Base-by-base conservation (phyloP, 192 early-diverging fungal species). In the Blastocladiella britannica region DNA sequence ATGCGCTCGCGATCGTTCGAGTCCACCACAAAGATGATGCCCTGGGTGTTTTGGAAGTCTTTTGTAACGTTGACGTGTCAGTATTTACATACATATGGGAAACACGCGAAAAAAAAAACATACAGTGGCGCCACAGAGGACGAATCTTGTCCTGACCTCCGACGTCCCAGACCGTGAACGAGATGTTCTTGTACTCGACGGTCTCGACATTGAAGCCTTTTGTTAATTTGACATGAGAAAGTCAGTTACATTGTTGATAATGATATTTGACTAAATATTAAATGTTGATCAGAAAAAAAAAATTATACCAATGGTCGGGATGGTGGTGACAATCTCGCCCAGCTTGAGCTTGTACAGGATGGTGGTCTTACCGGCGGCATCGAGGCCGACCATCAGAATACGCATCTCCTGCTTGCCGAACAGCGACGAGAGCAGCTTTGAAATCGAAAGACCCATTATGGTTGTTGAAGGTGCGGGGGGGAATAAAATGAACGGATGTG, bases 111-210 rank as follows among this genome's bases (percentile, higher is more conserved):
- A n/a, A n/a, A n/a, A n/a, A 37, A 5, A 20, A 47, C 37, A 20
- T 47, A 47, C 37, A 47, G 37, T 47, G 37, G 37, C 37, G 37
- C 37, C 37, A 47, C 68, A 95, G 76, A 28, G 90, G 90, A 67
- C 93, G 80, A 61, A 97, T 97, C 77, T 91, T 91, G 76, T 93
- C 90, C 75, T 93, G 89, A 72, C 93, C 93, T 64, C 93, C 93
- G 60, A 97, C 90, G 72, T 97, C 93, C 91, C 91, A 95, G 63
- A 95, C 87, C 47, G 85, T 92, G 74, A 95, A 97, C 67, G 78
- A 87, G 74, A 92, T 89, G 82, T 91, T 93, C 78, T 92, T 93
- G 82, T 95, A 93, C 69, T 87, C 83, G 62, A 95, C 90, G 51
- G 87, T 91, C 37, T n/a, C n/a, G n/a, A n/a, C n/a, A n/a, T n/a